Evolutionary conservation across 176 grass and related monocot genomes (phyloP).

Genomic region (Stipa capillata): DNA sequence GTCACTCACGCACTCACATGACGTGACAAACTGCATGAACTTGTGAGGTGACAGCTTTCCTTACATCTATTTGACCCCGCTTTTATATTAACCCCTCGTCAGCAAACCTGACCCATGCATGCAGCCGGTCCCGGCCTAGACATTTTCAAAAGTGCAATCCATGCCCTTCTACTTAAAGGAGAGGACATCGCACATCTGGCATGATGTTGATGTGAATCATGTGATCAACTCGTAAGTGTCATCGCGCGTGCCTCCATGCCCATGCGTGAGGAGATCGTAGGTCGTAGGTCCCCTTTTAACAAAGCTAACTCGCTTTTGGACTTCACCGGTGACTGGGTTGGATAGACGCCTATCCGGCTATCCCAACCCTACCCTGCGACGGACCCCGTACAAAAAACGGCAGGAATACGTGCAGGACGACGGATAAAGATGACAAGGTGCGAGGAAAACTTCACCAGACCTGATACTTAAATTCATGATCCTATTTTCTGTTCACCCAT

Average conservation of each 20-base stretch:
- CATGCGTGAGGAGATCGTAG: background rate
- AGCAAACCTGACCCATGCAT: background rate
- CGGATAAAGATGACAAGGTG: no score
- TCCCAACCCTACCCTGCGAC: background rate
- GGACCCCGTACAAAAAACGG: background rate
- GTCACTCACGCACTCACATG: background rate
- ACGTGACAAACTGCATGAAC: background rate
- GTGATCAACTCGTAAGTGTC: background rate
- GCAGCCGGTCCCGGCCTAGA: background rate
- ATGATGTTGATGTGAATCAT: background rate
- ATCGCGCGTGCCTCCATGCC: background rate
- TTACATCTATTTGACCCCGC: background rate
- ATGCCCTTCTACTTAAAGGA: background rate
- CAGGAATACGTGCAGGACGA: background rate
- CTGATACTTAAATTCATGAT: no score
- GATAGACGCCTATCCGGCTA: background rate
- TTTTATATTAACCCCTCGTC: background rate
- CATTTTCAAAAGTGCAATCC: background rate
- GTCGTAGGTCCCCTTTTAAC: background rate
- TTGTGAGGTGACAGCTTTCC: background rate
- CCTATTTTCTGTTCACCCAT: no score
- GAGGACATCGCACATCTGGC: background rate
- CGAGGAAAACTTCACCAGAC: no score
- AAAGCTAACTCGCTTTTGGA: slow-evolving; percentile 4
- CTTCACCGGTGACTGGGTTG: background rate